phyloP scores from a whole-genome alignment of 2,329 filamentous ascomycete species.

The Trichoderma breve region DNA sequence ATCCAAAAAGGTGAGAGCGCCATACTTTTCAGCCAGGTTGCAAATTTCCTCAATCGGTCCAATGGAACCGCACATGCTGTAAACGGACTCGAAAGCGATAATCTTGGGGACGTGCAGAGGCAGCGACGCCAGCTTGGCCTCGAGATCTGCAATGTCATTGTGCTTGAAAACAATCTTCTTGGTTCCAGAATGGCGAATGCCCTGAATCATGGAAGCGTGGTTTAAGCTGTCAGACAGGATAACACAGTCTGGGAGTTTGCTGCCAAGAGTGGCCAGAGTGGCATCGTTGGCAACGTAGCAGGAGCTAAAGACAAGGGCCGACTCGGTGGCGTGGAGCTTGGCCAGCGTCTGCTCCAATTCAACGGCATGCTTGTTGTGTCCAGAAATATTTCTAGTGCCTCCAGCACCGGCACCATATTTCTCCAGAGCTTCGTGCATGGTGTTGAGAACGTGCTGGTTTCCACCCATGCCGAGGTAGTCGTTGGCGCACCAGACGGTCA shows the following conservation, averaged over 20 bases:
- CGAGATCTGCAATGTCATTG: conserved; percentile 90
- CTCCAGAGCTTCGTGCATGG: conserved; percentile 93
- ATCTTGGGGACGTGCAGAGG: conserved; percentile 89
- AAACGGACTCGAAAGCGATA: conserved; percentile 97
- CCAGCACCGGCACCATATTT: conserved; percentile 93
- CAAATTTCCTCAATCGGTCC: conserved; percentile 95
- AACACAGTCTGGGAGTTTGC: conserved; percentile 93
- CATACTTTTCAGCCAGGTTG: conserved; percentile 95
- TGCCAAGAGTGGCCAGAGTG: conserved; percentile 92
- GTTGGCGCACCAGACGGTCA: conserved; percentile 99
- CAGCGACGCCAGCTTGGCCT: conserved; percentile 85
- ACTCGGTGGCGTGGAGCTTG: conserved; percentile 86
- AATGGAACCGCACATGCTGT: conserved; percentile 98
- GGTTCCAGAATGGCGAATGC: conserved; percentile 93
- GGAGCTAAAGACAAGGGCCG: conserved; percentile 90
- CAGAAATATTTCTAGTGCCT: conserved; percentile 95
- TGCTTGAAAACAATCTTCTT: conserved; percentile 99
- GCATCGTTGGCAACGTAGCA: conserved; percentile 99
- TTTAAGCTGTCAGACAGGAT: conserved; percentile 97
- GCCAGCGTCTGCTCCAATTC: conserved; percentile 78
- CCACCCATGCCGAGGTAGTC: conserved; percentile 98
- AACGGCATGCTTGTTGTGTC: conserved; percentile 93
- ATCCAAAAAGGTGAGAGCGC: conserved; percentile 94
- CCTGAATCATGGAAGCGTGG: conserved; percentile 99
- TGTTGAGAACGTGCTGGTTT: conserved; percentile 79